Evolutionary conservation across 2,329 filamentous ascomycete genomes (phyloP), one percentile per base, ranked within the genome.

Genomic region (Paraphoma chrysanthemicola): DNA sequence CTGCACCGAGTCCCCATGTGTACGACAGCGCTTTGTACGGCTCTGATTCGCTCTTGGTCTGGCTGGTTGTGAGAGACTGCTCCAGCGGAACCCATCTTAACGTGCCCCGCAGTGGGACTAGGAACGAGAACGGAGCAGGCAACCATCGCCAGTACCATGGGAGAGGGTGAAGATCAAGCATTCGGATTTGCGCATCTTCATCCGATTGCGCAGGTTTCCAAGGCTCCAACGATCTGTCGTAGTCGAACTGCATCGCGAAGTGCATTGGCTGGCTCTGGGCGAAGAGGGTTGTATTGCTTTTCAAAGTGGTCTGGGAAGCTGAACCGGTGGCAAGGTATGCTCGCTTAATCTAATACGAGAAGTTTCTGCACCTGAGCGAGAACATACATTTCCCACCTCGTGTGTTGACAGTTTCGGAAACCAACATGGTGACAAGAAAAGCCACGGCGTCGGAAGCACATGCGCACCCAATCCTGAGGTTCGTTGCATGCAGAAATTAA

Each of bases 131-230:
- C 12, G 31, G 18, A 2, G 12, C 14, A 6, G 44, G 44, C 18
- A 47, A 10, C 44, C 44, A 47, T 28, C 33, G 9, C 10, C 28
- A 18, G 23, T 48, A 48, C 46, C 46, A 48, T 48, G 46, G 46
- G 8, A 48, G 17, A 18, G 46, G 46, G 30, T 48, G 33, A n/a
- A 48, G 9, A 7, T 48, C 46, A 29, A 48, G 46, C 16, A 48
- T 16, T n/a, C 46, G 46, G 11, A 48, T 48, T 12, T 11, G 33
- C 31, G 30, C 33, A 29, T 36, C 14, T 16, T 29, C 16, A 31
- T n/a, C n/a, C 2, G 18, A 31, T 12, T 3, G 11, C 33, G 33
- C 23, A 14, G 31, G n/a, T 23, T 9, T 41, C 44, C 44, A 48
- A 33, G 46, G n/a, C 38, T 48, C 33, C 46, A 48, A 12, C 7